Evolutionary conservation across 441 rosid species (phyloP).

Genomic region (Corymbia calophylla): DNA sequence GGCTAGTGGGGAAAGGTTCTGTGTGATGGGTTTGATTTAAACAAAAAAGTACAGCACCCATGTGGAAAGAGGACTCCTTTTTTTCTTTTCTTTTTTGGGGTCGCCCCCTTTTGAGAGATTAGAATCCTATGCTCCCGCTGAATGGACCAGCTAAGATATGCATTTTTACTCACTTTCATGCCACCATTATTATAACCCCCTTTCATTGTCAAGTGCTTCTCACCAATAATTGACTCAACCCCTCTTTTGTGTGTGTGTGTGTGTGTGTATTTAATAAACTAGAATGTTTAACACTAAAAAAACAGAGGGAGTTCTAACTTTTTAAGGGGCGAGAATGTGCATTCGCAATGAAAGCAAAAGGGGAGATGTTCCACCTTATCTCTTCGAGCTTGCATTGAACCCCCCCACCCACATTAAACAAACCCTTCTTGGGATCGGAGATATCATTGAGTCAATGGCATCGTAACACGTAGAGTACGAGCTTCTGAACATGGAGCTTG

Average conservation of each 20-base stretch:
- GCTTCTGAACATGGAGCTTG: constrained; percentile 5
- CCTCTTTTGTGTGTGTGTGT: neutral
- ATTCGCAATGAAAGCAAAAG: neutral
- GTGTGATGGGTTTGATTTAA: constrained; percentile 2
- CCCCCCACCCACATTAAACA: neutral
- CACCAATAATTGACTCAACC: constrained; percentile 39
- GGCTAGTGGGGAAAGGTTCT: constrained; percentile 21
- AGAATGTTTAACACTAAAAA: constrained; percentile 12
- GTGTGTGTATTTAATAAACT: neutral
- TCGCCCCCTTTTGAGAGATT: constrained; percentile 8
- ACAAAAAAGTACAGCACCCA: constrained; percentile 19
- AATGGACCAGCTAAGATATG: constrained; percentile 19
- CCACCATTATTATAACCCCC: neutral
- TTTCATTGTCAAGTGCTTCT: neutral
- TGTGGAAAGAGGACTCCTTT: constrained; percentile 12
- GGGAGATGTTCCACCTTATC: constrained; percentile 21
- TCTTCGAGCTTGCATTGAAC: neutral
- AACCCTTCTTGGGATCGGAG: constrained; percentile 29
- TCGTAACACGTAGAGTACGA: constrained; percentile 13
- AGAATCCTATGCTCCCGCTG: constrained; percentile 49
- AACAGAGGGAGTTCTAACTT: neutral
- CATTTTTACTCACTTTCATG: neutral
- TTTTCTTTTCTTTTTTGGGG: neutral
- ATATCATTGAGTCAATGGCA: constrained; percentile 8
- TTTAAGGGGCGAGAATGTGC: constrained; percentile 2